Conservation (phyloP, 2,329 filamentous ascomycete genomes). For the Neonectria ditissima region DNA sequence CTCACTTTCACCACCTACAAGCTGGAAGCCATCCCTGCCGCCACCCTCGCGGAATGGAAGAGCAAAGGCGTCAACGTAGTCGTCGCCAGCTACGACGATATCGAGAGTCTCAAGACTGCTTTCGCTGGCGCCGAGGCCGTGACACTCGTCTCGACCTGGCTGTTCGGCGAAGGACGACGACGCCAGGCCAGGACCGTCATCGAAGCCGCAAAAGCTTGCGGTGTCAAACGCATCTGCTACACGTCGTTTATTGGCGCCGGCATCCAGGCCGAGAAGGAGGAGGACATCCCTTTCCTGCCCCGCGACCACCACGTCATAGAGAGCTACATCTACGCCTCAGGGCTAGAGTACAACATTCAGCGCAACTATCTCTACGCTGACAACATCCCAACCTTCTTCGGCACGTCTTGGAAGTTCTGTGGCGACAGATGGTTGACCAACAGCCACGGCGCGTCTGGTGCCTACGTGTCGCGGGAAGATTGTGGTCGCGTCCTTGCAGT, state of each 20-base stretch:
- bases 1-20: constrained; percentile 42
- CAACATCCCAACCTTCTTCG: constrained; percentile 40
- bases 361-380: constrained; percentile 42
- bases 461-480: constrained; percentile 40
- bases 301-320: constrained; percentile 42
- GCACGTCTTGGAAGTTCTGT: constrained; percentile 38
- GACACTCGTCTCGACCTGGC: constrained; percentile 41
- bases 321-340: constrained; percentile 38
- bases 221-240: constrained; percentile 40
- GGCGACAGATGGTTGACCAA: constrained; percentile 40
- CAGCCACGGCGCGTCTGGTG: constrained; percentile 36
- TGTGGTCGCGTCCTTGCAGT: constrained; percentile 38
- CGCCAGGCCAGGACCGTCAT: constrained; percentile 37
- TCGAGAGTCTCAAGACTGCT: constrained; percentile 37
- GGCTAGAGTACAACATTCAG: constrained; percentile 39
- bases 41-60: constrained; percentile 34
- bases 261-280: constrained; percentile 40
- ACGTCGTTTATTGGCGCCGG: constrained; percentile 41
- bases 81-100: constrained; percentile 39
- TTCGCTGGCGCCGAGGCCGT: constrained; percentile 43
- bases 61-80: constrained; percentile 37
- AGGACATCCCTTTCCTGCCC: constrained; percentile 42
- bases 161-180: constrained; percentile 39
- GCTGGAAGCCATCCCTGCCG: constrained; percentile 31
- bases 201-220: constrained; percentile 39